Percentiles rank a stretch among this genome's conserved stretches.
phyloP scores from a whole-genome alignment of 169 alveolate genomes.

The Cryptosporidium baileyi region DNA sequence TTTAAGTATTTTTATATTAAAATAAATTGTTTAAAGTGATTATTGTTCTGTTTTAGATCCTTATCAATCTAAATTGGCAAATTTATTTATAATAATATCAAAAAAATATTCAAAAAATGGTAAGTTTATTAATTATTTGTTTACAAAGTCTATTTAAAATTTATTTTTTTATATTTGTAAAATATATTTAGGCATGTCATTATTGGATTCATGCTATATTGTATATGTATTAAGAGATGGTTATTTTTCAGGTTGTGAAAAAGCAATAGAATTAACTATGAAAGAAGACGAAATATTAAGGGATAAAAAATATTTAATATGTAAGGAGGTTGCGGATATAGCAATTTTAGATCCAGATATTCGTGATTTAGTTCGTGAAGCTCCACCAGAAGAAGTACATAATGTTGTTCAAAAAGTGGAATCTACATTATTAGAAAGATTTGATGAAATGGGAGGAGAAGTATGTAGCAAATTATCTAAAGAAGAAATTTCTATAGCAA shows the following conservation, averaged over 20 bases:
- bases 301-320: background rate
- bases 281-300: background rate
- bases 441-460: constrained; percentile 36
- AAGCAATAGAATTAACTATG: constrained; percentile 36
- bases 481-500: constrained; percentile 40
- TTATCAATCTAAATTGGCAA: constrained; percentile 7
- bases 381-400: constrained; percentile 11
- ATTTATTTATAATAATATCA: constrained; percentile 39
- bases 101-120: constrained; percentile 18
- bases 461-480: constrained; percentile 3
- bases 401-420: constrained; percentile 7
- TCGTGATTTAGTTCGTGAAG: constrained; percentile 30
- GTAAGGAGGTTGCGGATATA: constrained; percentile 5
- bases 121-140: background rate
- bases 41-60: constrained; percentile 60
- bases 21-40: constrained; percentile 6
- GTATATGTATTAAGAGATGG: constrained; percentile 60
- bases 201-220: constrained; percentile 43
- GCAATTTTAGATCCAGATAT: constrained; percentile 32
- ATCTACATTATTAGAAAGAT: background rate
- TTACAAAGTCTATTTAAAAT: background rate
- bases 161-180: background rate
- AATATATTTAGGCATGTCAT: constrained; percentile 9
- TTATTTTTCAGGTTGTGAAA: constrained; percentile 41
- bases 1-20: background rate